Conservation (phyloP, 768 basidiomycete genomes). For the Artomyces pyxidatus region DNA sequence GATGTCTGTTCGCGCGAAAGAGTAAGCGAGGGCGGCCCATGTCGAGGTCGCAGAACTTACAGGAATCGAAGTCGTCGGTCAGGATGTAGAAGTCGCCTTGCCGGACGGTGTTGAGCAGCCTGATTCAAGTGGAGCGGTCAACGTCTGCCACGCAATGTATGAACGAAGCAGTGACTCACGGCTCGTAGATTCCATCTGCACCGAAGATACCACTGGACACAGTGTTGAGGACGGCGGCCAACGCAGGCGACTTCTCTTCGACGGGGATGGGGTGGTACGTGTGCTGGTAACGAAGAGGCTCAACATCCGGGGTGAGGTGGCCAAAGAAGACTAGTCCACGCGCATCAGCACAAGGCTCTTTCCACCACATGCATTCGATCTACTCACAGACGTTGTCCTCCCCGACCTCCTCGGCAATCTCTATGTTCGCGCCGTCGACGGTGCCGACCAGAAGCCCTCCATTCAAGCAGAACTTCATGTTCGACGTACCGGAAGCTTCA, state of each 20-base stretch:
- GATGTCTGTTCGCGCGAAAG: slow-evolving; percentile 43
- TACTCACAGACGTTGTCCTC: slow-evolving; percentile 85
- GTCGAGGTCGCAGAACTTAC: slow-evolving; percentile 31
- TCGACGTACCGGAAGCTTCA: slow-evolving; percentile 76
- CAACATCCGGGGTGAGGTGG: slow-evolving; percentile 80
- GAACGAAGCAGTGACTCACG: slow-evolving; percentile 41
- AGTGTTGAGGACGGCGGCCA: slow-evolving; percentile 70
- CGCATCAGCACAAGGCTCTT: not conserved
- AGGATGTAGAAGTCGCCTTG: slow-evolving; percentile 75
- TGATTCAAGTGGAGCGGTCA: slow-evolving; percentile 24
- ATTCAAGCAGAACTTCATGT: slow-evolving; percentile 88
- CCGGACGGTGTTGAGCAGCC: slow-evolving; percentile 67
- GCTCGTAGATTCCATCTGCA: slow-evolving; percentile 73
- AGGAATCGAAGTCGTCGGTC: slow-evolving; percentile 92
- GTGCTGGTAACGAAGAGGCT: slow-evolving; percentile 81
- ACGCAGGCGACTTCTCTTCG: slow-evolving; percentile 74
- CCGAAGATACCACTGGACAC: slow-evolving; percentile 79
- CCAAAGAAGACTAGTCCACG: slow-evolving; percentile 72
- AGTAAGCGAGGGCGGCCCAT: not conserved
- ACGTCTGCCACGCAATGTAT: slow-evolving; percentile 17
- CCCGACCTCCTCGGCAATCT: slow-evolving; percentile 94
- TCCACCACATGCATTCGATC: not conserved
- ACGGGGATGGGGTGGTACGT: slow-evolving; percentile 73
- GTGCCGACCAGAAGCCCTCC: slow-evolving; percentile 86
- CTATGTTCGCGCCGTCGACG: slow-evolving; percentile 91